phyloP scores from a whole-genome alignment of 1,139 yeast genomes.

The Groenewaldozyma auringiensis region DNA sequence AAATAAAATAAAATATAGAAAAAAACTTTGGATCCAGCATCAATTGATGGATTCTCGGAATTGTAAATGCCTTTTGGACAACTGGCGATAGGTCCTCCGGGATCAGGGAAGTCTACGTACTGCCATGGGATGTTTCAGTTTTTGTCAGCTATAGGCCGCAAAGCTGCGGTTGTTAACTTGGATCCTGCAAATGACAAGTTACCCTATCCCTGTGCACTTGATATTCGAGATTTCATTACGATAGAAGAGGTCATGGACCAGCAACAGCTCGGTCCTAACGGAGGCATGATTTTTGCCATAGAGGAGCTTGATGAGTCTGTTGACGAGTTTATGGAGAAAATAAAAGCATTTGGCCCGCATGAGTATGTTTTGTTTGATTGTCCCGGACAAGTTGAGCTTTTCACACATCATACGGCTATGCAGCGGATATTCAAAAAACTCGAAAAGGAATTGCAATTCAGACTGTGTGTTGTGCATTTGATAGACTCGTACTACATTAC shows the following conservation, averaged over 20 bases:
- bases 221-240: constrained; percentile 79
- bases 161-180: constrained; percentile 70
- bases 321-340: constrained; percentile 53
- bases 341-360: constrained; percentile 49
- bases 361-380: constrained; percentile 87
- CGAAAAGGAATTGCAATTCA: constrained; percentile 56
- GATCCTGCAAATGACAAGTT: constrained; percentile 91
- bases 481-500: constrained; percentile 82
- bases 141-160: constrained; percentile 86
- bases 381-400: constrained; percentile 95
- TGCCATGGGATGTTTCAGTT: constrained; percentile 89
- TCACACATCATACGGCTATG: constrained; percentile 82
- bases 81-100: constrained; percentile 95
- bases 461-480: constrained; percentile 80
- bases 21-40: too few relatives aligned
- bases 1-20: too few relatives aligned
- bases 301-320: constrained; percentile 49
- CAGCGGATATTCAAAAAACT: constrained; percentile 63
- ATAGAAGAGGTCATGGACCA: constrained; percentile 88
- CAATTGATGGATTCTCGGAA: too few relatives aligned
- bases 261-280: constrained; percentile 83
- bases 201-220: constrained; percentile 77
- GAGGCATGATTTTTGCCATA: constrained; percentile 85
- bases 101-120: constrained; percentile 93
- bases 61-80: constrained; percentile 61